Conservation (phyloP, 2,329 filamentous ascomycete species). For the Talaromyces sp. region DNA sequence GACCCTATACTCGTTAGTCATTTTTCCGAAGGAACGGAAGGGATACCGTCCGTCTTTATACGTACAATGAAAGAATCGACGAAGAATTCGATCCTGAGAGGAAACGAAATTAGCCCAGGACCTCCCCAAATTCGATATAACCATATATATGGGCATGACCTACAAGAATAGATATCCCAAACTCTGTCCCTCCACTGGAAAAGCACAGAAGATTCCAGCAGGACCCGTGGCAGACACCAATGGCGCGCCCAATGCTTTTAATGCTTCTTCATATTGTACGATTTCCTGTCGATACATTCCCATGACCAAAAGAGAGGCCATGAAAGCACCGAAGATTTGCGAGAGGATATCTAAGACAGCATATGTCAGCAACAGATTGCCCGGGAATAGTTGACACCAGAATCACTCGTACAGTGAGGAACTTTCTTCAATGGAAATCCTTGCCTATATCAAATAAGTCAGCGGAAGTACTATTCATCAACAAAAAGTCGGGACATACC, state of each 20-base stretch:
- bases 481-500: conserved; percentile 20
- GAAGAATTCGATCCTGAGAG: conserved; percentile 53
- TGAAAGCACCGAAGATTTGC: conserved; percentile 56
- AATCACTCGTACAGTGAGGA: conserved; percentile 22
- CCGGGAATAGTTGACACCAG: neutral
- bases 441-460: conserved; percentile 47
- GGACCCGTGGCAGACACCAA: conserved; percentile 48
- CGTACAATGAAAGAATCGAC: conserved; percentile 53
- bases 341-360: conserved; percentile 49
- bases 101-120: neutral
- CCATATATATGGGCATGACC: neutral
- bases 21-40: neutral
- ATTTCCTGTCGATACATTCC: conserved; percentile 57
- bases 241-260: conserved; percentile 36
- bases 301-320: conserved; percentile 54
- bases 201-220: conserved; percentile 55
- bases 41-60: conserved; percentile 10
- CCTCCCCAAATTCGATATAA: neutral
- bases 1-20: conserved; percentile 31
- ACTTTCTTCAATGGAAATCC: conserved; percentile 57
- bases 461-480: neutral
- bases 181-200: conserved; percentile 51
- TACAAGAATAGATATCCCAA: conserved; percentile 54
- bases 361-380: neutral
- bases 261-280: conserved; percentile 37